Evolutionary conservation across 2,329 filamentous ascomycete genomes (phyloP).

Genomic region (Ploettnerulaceae sp.): DNA sequence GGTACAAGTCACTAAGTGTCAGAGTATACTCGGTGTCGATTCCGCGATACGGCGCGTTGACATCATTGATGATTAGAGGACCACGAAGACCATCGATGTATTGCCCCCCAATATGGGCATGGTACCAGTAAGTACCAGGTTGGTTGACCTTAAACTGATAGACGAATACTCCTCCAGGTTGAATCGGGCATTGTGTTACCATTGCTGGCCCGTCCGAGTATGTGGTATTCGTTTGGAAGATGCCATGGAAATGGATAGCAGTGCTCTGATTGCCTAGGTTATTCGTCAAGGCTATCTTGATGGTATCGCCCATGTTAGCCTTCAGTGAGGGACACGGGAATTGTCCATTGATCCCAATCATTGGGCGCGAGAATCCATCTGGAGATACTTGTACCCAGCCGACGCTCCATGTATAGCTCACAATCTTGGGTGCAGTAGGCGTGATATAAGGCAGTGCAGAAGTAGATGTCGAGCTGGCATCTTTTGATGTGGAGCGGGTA

Average conservation of each 20-base stretch:
- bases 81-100: constrained; percentile 55
- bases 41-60: constrained; percentile 45
- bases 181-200: constrained; percentile 38
- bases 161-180: constrained; percentile 30
- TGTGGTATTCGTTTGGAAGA: constrained; percentile 48
- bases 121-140: constrained; percentile 51
- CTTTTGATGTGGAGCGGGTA: not conserved
- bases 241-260: constrained; percentile 54
- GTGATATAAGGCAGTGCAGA: constrained; percentile 7
- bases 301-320: constrained; percentile 45
- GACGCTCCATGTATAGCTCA: constrained; percentile 35
- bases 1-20: constrained; percentile 55
- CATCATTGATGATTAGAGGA: constrained; percentile 55
- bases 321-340: constrained; percentile 54
- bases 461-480: constrained; percentile 6
- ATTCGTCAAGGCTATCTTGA: constrained; percentile 48
- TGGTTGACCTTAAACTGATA: constrained; percentile 35
- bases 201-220: constrained; percentile 53
- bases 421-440: constrained; percentile 1
- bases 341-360: constrained; percentile 55
- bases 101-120: constrained; percentile 49
- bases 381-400: constrained; percentile 39
- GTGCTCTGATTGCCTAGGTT: constrained; percentile 47
- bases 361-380: constrained; percentile 39
- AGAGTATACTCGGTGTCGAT: constrained; percentile 41